Base-by-base conservation (phyloP, 805 yeast genomes). In the Blastobotrys peoriensis region DNA sequence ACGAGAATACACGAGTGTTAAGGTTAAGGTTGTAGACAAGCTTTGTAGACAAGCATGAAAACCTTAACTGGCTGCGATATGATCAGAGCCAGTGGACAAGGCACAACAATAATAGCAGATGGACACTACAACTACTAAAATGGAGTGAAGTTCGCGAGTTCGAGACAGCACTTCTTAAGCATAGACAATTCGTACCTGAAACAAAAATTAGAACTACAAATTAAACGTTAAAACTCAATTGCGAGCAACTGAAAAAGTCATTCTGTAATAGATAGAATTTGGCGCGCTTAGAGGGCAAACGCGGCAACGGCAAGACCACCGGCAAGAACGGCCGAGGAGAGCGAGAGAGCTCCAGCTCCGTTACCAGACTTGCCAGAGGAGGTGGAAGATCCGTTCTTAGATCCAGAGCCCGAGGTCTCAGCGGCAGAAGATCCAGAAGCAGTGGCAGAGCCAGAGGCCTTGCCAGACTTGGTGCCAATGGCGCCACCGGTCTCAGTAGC, bases 251-350 rank as follows among this genome's bases (percentile, higher is more conserved):
- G 36, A 9, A 19, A 33, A 33, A 33, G 9, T 27, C 10, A 9
- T 9, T 9, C 10, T 9, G 30, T 9, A 16, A 25, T 25, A 25
- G 8, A 25, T 25, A 25, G 13, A 13, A 25, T 25, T 25, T 5
- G n/a, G 18, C 20, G 17, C 21, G 22, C 30, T 45, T 45, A 45
- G 18, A 45, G 38, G 18, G 45, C 48, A 28, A 45, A 36, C 19
- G 38, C 43, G 28, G 53, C 53, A 38, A 39, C 44, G 16, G 43
- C 48, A 21, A 49, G 25, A 16, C 48, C 52, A 40, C 44, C 52
- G 30, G 46, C 46, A 33, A 46, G 41, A 17, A 38, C 44, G 21
- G 43, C 43, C 37, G 36, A 43, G 6, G 40, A 36, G 34, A 33
- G 44, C 36, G 36, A 30, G 18, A 23, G 39, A 36, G 36, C 30